Percentiles rank a stretch among this genome's conserved stretches.
Conservation (phyloP, 1,284 basidiomycete species). For the Sporisorium iseilematis-ciliati region DNA sequence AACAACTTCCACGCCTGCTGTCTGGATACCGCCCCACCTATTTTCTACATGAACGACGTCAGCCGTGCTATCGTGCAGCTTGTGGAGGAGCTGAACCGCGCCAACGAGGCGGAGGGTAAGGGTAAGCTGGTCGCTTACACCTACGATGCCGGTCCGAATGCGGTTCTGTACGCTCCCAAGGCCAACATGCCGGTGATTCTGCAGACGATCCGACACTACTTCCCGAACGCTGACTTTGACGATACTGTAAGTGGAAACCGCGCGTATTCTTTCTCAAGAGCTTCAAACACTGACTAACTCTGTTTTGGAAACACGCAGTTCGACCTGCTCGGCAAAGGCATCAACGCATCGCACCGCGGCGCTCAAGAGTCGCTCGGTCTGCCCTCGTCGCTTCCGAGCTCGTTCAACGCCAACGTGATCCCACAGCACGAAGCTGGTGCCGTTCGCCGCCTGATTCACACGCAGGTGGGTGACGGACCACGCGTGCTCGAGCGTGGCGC, state of each 20-base stretch:
- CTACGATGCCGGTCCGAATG: slow-evolving; percentile 98
- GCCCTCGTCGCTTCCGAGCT: slow-evolving; percentile 51
- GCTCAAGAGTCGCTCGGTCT: slow-evolving; percentile 48
- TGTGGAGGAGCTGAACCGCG: slow-evolving; percentile 93
- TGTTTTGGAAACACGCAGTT: slow-evolving; percentile 33
- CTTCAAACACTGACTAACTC: slow-evolving; percentile 2
- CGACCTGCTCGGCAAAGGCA: slow-evolving; percentile 61
- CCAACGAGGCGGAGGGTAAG: slow-evolving; percentile 74
- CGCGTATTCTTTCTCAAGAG: not conserved
- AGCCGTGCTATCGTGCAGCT: slow-evolving; percentile 72
- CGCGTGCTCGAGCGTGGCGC: slow-evolving; percentile 59
- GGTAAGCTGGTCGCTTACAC: slow-evolving; percentile 92
- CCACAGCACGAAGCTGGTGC: slow-evolving; percentile 65
- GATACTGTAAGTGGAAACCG: slow-evolving; percentile 58
- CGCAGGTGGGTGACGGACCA: slow-evolving; percentile 68
- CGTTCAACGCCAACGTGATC: slow-evolving; percentile 64
- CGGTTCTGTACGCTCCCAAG: slow-evolving; percentile 91
- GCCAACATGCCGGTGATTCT: slow-evolving; percentile 57
- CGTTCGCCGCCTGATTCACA: slow-evolving; percentile 68
- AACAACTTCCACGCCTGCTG: slow-evolving; percentile 94
- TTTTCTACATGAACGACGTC: slow-evolving; percentile 99
- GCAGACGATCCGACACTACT: slow-evolving; percentile 65
- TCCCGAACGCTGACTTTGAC: slow-evolving; percentile 68
- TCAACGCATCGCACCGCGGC: slow-evolving; percentile 60
- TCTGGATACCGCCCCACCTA: slow-evolving; percentile 95